phyloP scores from a whole-genome alignment of 2,329 filamentous ascomycete genomes.

The Aspergillus intermedius region DNA sequence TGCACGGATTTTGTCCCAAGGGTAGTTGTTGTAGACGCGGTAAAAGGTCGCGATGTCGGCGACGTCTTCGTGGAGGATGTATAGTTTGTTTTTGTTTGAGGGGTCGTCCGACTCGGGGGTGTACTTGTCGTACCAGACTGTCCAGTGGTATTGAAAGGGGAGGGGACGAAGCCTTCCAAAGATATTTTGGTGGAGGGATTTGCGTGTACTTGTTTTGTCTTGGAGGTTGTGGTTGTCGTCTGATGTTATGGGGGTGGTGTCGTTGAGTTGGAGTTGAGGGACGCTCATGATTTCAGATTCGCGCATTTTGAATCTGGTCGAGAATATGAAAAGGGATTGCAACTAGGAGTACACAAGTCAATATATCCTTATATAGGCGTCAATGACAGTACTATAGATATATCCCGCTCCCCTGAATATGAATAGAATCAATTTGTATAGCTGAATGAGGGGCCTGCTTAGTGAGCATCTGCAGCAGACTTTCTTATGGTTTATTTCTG shows the following conservation, averaged over 20 bases:
- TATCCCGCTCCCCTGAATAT: not conserved
- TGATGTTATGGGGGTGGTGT: conserved; percentile 10
- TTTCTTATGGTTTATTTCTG: not conserved
- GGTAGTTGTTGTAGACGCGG: conserved; percentile 75
- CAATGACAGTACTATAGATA: not conserved
- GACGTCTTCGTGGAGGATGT: conserved; percentile 34
- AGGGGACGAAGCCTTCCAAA: conserved; percentile 41
- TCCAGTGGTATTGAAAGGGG: conserved; percentile 44
- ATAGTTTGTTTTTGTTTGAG: conserved; percentile 28
- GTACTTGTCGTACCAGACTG: conserved; percentile 43
- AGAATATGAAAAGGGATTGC: not conserved
- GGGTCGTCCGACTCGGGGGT: conserved; percentile 5
- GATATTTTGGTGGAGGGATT: conserved; percentile 38
- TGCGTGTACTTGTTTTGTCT: conserved; percentile 19
- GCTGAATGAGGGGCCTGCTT: not conserved
- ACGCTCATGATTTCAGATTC: conserved; percentile 11
- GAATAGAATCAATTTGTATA: not conserved
- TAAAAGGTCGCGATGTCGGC: conserved; percentile 54
- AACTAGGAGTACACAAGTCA: not conserved
- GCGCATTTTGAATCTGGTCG: too few relatives aligned
- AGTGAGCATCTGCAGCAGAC: not conserved
- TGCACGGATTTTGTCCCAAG: conserved; percentile 67
- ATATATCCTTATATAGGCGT: not conserved
- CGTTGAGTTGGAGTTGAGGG: conserved; percentile 17
- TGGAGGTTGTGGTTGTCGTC: conserved; percentile 7